Base-by-base conservation (phyloP, 2,329 filamentous ascomycete species). In the Colletotrichum sp. region DNA sequence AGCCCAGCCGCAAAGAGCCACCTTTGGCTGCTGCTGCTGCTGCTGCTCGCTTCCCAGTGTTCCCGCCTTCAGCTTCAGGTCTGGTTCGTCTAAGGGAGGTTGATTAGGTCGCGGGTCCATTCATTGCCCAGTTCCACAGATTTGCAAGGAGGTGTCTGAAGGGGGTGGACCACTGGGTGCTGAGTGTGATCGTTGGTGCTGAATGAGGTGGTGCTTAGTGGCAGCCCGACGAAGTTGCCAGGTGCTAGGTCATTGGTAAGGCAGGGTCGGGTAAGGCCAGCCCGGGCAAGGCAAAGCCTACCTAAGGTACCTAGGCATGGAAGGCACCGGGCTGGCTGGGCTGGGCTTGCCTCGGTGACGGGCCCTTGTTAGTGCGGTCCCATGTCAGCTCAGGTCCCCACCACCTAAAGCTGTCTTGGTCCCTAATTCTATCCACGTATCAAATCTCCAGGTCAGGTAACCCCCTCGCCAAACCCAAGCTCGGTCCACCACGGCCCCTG, bases 321-420 rank as follows among this genome's bases (percentile, higher is more conserved):
- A 58, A 58, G n/a, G 63, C 61, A 63, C 29, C 24, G 47, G 29
- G 18, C 63, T 21, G 63, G n/a, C 36, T 33, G 62, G 38, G 54
- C 54, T 66, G 38, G 67, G 67, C 36, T 34, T 62, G 38, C 69
- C 55, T 66, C 55, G 67, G 71, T 66, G 67, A 66, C 70, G 59
- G 70, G 36, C 51, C 70, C 66, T 66, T 73, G 51, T 72, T 70
- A 65, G 70, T 70, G 62, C 68, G 62, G 33, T 21, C 24, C 51
- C 47, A n/a, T 65, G 43, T 64, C 36, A 36, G 38, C 15, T 31
- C 21, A 47, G 38, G 29, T 29, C 29, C 5, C 5, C 29, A 29
- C 29, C 29, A 27, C 24, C 24, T 27, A 27, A 27, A 27, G 61
- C 61, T 64, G 61, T 47, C 24, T 47, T 64, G 36, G 61, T 64